Evolutionary conservation across 164 flowering plant genomes (phyloP).

Genomic region (Vitis riparia): DNA sequence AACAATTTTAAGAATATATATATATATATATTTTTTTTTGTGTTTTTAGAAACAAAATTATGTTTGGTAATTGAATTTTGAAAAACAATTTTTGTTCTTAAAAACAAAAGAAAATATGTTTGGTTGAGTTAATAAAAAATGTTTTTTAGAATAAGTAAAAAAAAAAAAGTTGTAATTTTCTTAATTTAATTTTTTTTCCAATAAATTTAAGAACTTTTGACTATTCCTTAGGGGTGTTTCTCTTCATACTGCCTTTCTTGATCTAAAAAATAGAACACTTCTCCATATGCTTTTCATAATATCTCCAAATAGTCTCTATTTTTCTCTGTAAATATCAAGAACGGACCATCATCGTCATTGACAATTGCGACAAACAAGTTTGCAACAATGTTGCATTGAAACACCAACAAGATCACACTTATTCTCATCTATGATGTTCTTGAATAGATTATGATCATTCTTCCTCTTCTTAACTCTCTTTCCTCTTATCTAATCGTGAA

Average conservation of each 20-base stretch:
- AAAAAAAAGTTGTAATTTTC: not conserved
- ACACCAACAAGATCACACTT: conserved; percentile 56
- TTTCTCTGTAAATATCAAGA: conserved; percentile 20
- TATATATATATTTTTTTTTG: no score
- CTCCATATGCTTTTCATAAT: conserved; percentile 8
- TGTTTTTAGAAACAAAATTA: no score
- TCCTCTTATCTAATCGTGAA: conserved; percentile 70
- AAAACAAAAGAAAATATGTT: no score
- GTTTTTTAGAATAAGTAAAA: no score
- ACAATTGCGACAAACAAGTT: conserved; percentile 64
- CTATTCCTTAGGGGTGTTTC: conserved; percentile 39
- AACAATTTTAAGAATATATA: no score
- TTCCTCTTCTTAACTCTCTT: conserved; percentile 77
- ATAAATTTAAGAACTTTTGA: not conserved
- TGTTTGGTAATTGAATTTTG: no score
- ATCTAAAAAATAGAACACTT: conserved; percentile 23
- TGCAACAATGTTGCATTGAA: conserved; percentile 57
- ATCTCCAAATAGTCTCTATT: not conserved
- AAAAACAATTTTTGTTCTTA: no score
- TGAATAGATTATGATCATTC: conserved; percentile 77
- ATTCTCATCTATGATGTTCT: conserved; percentile 67
- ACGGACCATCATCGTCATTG: conserved; percentile 1
- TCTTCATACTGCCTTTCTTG: conserved; percentile 19
- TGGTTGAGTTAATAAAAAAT: no score
- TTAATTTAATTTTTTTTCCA: not conserved